Percentiles rank a stretch among this genome's conserved stretches.
phyloP scores from a whole-genome alignment of 352 stramenopile species.

The Blastocystis sp. region DNA sequence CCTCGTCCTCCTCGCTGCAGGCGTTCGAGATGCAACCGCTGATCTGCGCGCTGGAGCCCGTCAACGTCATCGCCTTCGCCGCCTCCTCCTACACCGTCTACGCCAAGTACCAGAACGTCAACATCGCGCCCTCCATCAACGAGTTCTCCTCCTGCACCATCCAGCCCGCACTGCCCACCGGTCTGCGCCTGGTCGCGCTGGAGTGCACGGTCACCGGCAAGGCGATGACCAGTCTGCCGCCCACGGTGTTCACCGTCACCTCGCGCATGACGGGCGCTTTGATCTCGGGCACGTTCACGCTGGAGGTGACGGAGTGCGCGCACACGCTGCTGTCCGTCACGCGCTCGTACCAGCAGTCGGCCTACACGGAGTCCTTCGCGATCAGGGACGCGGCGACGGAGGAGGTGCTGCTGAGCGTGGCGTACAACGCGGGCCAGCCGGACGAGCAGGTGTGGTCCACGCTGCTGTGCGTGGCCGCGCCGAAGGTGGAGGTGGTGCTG shows the following conservation, averaged over 20 bases:
- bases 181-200: not conserved
- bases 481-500: not conserved
- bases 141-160: slow-evolving; percentile 31
- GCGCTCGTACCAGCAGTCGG: not conserved
- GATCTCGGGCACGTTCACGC: slow-evolving; percentile 21
- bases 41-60: not conserved
- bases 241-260: slow-evolving; percentile 1
- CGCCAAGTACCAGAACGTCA: slow-evolving; percentile 20
- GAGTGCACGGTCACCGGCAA: slow-evolving; percentile 14
- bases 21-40: slow-evolving; percentile 31
- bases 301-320: slow-evolving; percentile 12
- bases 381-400: not conserved
- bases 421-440: slow-evolving; percentile 11
- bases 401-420: slow-evolving; percentile 5
- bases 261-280: not conserved
- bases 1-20: not conserved
- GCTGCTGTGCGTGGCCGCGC: not conserved
- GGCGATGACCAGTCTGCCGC: not conserved
- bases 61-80: not conserved
- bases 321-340: slow-evolving; percentile 5
- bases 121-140: not conserved
- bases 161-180: not conserved
- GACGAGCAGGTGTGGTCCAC: not conserved
- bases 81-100: not conserved
- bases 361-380: slow-evolving; percentile 1